phyloP scores from a whole-genome alignment of 139 green algal genomes.

The Spirogloea muscicola region DNA sequence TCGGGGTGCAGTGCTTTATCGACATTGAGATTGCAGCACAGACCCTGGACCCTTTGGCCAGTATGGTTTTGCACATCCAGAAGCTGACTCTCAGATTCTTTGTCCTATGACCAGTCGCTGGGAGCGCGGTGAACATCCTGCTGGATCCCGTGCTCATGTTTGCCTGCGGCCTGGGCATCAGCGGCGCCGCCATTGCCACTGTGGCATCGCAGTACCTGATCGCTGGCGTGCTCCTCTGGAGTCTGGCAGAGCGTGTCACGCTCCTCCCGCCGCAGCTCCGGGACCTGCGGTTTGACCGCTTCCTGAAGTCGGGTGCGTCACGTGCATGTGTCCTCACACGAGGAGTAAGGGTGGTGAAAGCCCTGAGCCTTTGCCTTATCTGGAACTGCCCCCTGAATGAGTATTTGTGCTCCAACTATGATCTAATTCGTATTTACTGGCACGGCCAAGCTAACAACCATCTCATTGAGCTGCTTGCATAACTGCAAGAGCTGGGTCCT shows the following conservation, averaged over 20 bases:
- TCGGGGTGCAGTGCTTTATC: too few species aligned
- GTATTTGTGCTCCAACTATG: too few species aligned
- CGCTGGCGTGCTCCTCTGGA: slow-evolving; percentile 13
- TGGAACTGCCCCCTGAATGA: background rate
- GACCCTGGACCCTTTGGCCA: too few species aligned
- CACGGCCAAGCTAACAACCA: background rate
- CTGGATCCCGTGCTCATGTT: slow-evolving; percentile 46
- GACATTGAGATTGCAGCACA: too few species aligned
- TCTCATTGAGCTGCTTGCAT: background rate
- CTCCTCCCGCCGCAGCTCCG: slow-evolving; percentile 22
- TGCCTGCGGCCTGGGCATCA: slow-evolving; percentile 23
- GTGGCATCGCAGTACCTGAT: slow-evolving; percentile 43
- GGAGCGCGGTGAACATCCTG: slow-evolving; percentile 44
- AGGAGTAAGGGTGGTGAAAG: background rate
- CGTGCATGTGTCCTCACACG: background rate
- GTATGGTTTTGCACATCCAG: too few species aligned
- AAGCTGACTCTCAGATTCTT: background rate
- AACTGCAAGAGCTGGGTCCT: background rate
- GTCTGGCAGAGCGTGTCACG: background rate
- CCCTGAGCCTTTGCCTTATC: background rate
- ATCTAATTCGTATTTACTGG: background rate
- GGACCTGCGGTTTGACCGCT: slow-evolving; percentile 13
- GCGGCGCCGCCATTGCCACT: slow-evolving; percentile 37
- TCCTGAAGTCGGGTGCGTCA: slow-evolving; percentile 36
- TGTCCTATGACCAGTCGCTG: slow-evolving; percentile 20